A percentile compares a stretch with the other conserved stretches of the same genome.
These are phyloP conservation scores for Trichoderma sp. DNA, from an alignment of 2,329 filamentous ascomycete genomes.

Conservation along the genomic window DNA sequence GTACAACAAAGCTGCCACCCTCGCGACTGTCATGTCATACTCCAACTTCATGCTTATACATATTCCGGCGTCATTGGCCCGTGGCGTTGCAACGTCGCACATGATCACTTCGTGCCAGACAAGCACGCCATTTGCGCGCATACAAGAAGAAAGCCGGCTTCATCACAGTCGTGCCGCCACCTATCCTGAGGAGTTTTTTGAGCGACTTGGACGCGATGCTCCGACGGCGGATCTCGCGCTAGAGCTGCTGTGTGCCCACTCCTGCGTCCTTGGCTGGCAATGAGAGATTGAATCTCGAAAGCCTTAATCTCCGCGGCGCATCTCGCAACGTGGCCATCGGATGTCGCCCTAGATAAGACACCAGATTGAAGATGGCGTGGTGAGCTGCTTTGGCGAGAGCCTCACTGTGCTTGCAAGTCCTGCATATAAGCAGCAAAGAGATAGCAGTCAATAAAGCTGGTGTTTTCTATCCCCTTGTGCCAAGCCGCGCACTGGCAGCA, in stretches of 20 bases:
- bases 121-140: not conserved
- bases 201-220: not conserved
- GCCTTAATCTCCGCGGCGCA: slow-evolving; percentile 1
- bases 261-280: not conserved
- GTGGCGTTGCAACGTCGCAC: not conserved
- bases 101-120: not conserved
- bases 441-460: not conserved
- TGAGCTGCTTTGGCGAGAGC: not conserved
- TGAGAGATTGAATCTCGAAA: not conserved
- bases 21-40: not conserved
- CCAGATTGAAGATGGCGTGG: not conserved
- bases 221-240: slow-evolving; percentile 5
- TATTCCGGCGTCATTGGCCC: not conserved
- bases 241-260: not conserved
- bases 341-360: not conserved
- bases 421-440: not conserved
- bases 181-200: not conserved
- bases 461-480: no score
- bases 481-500: no score
- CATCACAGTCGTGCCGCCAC: not conserved
- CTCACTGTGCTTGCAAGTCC: not conserved
- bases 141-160: not conserved
- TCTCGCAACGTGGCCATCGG: not conserved
- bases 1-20: not conserved
- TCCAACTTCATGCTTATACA: not conserved